These are phyloP conservation scores for Colletotrichum lini DNA, from an alignment of 2,329 filamentous ascomycete genomes.

Conservation along the genomic window DNA sequence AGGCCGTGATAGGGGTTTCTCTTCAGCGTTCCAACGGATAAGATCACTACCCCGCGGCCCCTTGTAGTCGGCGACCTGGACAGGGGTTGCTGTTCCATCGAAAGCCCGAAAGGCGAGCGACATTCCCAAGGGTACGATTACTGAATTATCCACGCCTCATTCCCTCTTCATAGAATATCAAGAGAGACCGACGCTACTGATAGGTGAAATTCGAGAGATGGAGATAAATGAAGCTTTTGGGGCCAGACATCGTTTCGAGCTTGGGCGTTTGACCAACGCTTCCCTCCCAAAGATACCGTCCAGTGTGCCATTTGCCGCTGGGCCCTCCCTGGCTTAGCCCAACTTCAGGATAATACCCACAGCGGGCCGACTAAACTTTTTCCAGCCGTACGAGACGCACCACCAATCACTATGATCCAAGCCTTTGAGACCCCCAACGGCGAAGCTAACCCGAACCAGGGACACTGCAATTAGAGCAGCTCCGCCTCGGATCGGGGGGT, in stretches of 20 bases:
- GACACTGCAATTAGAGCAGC: neutral
- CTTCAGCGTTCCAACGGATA: neutral
- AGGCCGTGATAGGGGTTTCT: neutral
- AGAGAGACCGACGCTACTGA: neutral
- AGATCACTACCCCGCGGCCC: neutral
- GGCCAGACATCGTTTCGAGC: neutral
- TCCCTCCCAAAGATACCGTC: neutral
- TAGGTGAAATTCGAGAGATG: neutral
- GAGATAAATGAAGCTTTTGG: neutral
- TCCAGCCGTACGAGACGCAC: conserved; percentile 10
- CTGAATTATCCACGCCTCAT: neutral
- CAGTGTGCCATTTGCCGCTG: neutral
- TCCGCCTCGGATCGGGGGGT: neutral
- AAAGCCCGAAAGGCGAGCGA: neutral
- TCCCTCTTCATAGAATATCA: neutral
- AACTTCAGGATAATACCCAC: conserved; percentile 9
- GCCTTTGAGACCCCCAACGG: neutral
- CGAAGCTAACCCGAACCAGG: neutral
- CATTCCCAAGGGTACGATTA: neutral
- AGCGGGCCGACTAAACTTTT: conserved; percentile 17
- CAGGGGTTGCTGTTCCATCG: neutral
- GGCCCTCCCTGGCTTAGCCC: conserved; percentile 14
- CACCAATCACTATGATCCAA: neutral
- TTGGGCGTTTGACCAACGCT: neutral
- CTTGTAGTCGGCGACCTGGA: conserved; percentile 10